Evolutionary conservation across 2,329 filamentous ascomycete species (phyloP).

Genomic region (Trichoderma atrobrunneum): DNA sequence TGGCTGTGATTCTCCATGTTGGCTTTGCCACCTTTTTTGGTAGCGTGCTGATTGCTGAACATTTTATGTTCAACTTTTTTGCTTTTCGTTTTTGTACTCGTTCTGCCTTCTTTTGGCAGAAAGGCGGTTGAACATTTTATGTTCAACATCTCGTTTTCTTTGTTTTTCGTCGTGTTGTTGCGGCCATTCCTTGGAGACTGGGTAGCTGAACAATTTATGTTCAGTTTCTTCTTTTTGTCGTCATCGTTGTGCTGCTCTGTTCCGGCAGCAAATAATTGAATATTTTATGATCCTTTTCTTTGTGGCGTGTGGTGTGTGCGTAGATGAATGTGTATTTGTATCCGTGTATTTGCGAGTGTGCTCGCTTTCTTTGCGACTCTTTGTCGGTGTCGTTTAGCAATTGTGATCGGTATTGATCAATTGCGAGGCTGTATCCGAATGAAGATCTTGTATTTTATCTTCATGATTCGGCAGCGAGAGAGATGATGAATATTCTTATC

Average conservation of each 20-base stretch:
- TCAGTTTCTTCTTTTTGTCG: background rate
- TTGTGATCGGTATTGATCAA: background rate
- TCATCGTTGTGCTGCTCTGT: background rate
- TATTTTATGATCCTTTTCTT: background rate
- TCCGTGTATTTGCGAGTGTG: background rate
- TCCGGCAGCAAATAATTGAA: background rate
- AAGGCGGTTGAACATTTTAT: background rate
- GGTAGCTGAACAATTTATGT: background rate
- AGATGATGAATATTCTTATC: background rate
- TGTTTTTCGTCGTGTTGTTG: background rate
- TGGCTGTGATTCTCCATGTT: background rate
- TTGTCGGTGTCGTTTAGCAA: background rate
- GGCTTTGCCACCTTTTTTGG: background rate
- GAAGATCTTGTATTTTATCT: background rate
- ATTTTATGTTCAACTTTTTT: background rate
- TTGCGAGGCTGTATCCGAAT: background rate
- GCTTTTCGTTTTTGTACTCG: background rate
- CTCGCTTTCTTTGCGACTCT: background rate
- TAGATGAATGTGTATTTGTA: background rate
- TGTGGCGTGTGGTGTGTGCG: background rate
- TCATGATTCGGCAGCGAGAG: background rate
- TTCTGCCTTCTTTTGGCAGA: background rate
- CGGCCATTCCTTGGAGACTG: background rate
- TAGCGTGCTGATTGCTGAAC: background rate
- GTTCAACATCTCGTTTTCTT: background rate